A percentile compares a stretch with the other conserved stretches of the same genome.
Conservation (phyloP, 257 asterid species). For the Rehmannia glutinosa region DNA sequence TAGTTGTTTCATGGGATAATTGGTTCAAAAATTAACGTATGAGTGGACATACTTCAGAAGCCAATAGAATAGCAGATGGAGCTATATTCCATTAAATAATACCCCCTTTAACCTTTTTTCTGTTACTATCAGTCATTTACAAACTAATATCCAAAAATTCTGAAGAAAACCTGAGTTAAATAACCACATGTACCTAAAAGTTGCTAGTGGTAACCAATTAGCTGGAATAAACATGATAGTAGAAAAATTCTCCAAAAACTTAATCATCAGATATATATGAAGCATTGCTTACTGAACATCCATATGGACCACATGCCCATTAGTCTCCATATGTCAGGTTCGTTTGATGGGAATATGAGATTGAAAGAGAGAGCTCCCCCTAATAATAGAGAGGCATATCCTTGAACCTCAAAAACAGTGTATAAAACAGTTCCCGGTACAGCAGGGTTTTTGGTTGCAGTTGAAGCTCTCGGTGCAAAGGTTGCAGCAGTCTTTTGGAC, state of each 20-base stretch:
- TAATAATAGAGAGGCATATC: constrained; percentile 57
- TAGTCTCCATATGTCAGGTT: constrained; percentile 93
- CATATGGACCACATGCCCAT: constrained; percentile 99
- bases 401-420: constrained; percentile 90
- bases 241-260: not conserved
- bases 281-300: constrained; percentile 89
- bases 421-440: constrained; percentile 70
- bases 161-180: not conserved
- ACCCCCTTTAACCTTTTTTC: too few relatives aligned
- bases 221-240: not conserved
- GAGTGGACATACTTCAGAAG: too few relatives aligned
- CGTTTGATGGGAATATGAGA: constrained; percentile 80
- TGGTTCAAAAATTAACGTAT: too few relatives aligned
- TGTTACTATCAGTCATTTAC: too few relatives aligned
- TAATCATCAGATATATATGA: not conserved
- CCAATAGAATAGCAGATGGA: too few relatives aligned
- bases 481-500: constrained; percentile 97
- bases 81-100: too few relatives aligned
- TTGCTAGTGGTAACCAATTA: not conserved
- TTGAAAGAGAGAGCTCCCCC: constrained; percentile 95
- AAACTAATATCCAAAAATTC: too few relatives aligned
- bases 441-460: constrained; percentile 82
- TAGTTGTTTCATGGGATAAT: too few relatives aligned
- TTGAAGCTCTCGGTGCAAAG: constrained; percentile 96
- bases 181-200: not conserved